These are phyloP conservation scores for Brasenia schreberi DNA, from an alignment of 164 flowering plant species.

Conservation along the genomic window DNA sequence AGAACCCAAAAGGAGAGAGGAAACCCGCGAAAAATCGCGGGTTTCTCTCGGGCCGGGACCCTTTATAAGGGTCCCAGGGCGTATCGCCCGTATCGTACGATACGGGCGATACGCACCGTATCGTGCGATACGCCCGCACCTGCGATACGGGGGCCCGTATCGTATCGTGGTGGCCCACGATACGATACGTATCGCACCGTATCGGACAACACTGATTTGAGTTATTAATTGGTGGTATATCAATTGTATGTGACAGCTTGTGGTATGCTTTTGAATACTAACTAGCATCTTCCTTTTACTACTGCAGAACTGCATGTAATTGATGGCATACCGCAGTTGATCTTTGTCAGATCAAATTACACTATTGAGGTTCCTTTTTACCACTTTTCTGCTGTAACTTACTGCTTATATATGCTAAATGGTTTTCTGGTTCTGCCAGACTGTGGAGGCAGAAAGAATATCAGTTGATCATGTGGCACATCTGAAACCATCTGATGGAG, in stretches of 20 bases:
- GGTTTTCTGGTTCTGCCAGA: constrained; percentile 27
- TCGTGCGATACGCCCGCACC: too few species aligned
- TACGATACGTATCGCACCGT: too few species aligned
- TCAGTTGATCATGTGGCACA: constrained; percentile 99
- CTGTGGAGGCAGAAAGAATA: constrained; percentile 95
- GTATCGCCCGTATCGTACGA: too few species aligned
- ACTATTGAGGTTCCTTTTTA: constrained; percentile 66
- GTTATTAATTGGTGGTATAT: too few species aligned
- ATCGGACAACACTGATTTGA: too few species aligned
- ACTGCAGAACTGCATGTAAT: constrained; percentile 83
- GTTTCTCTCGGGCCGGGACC: too few species aligned
- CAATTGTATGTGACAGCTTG: neutral
- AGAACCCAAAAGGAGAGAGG: too few species aligned
- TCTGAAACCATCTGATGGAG: constrained; percentile 98
- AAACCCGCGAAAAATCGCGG: too few species aligned
- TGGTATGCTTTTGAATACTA: neutral
- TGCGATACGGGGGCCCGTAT: too few species aligned
- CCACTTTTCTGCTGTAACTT: neutral
- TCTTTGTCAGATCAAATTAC: constrained; percentile 83
- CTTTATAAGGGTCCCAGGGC: too few species aligned
- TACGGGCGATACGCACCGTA: too few species aligned
- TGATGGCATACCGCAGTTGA: constrained; percentile 89
- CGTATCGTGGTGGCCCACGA: too few species aligned
- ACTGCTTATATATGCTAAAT: neutral
- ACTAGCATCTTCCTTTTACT: constrained; percentile 1